phyloP scores from a whole-genome alignment of 2,329 filamentous ascomycete species.

The Fonsecaea monophora region DNA sequence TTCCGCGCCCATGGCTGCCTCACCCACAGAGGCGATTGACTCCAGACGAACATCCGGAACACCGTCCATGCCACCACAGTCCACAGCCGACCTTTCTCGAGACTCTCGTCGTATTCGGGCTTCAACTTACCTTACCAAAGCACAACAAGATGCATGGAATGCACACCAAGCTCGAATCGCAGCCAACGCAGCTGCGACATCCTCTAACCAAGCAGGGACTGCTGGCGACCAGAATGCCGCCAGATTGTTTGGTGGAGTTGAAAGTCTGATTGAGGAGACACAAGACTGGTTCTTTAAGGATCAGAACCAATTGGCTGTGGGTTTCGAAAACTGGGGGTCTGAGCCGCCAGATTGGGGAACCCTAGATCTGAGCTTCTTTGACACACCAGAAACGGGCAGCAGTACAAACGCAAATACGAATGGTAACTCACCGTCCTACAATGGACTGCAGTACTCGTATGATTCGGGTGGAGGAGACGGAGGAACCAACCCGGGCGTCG shows the following conservation, averaged over 20 bases:
- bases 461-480: background rate
- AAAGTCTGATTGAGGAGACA: slow-evolving; percentile 67
- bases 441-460: slow-evolving; percentile 22
- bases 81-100: slow-evolving; percentile 40
- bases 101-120: slow-evolving; percentile 27
- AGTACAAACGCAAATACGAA: slow-evolving; percentile 18
- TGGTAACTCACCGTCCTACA: slow-evolving; percentile 28
- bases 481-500: background rate
- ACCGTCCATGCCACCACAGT: slow-evolving; percentile 40
- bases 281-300: slow-evolving; percentile 71
- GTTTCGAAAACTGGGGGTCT: slow-evolving; percentile 66
- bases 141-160: slow-evolving; percentile 47
- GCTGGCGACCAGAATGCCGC: slow-evolving; percentile 52
- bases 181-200: slow-evolving; percentile 33
- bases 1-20: slow-evolving; percentile 28
- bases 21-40: slow-evolving; percentile 31
- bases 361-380: slow-evolving; percentile 35
- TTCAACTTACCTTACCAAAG: slow-evolving; percentile 39
- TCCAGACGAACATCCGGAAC: slow-evolving; percentile 36
- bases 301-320: slow-evolving; percentile 65
- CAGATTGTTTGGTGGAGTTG: slow-evolving; percentile 65
- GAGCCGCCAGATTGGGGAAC: slow-evolving; percentile 35
- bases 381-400: slow-evolving; percentile 19
- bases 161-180: slow-evolving; percentile 39
- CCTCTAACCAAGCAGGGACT: slow-evolving; percentile 38